These are phyloP conservation scores for Boletus patriciae DNA, from an alignment of 768 basidiomycete species.

Conservation along the genomic window DNA sequence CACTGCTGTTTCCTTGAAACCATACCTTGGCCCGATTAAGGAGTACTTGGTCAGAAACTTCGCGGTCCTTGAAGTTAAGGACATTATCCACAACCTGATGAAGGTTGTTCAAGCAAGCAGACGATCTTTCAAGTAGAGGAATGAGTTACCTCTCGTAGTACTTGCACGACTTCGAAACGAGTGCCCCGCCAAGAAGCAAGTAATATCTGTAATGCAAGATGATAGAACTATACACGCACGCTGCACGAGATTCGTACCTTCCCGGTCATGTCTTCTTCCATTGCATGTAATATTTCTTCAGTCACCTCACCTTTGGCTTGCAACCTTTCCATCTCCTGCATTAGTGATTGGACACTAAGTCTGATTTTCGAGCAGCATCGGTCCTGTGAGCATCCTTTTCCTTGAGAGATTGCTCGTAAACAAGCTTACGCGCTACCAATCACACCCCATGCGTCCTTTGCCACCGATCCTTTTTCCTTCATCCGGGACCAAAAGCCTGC, in stretches of 20 bases:
- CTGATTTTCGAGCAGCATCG: constrained; percentile 34
- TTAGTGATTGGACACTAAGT: constrained; percentile 25
- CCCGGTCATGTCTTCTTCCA: constrained; percentile 93
- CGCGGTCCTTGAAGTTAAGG: constrained; percentile 78
- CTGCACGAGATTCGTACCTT: constrained; percentile 51
- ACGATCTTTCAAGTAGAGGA: constrained; percentile 4
- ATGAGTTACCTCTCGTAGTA: constrained; percentile 63
- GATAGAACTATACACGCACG: neutral
- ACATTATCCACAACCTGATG: constrained; percentile 76
- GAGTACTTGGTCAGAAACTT: constrained; percentile 66
- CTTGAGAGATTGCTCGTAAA: constrained; percentile 31
- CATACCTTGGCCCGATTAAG: constrained; percentile 82
- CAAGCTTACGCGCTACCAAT: constrained; percentile 86
- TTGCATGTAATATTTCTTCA: constrained; percentile 80
- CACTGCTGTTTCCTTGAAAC: neutral
- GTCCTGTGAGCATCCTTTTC: constrained; percentile 57
- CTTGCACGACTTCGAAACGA: constrained; percentile 89
- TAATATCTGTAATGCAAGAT: constrained; percentile 58
- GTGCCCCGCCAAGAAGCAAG: constrained; percentile 98
- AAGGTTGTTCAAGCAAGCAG: neutral
- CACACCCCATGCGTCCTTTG: constrained; percentile 97
- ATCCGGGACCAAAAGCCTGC: constrained; percentile 91
- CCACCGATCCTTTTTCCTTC: constrained; percentile 90
- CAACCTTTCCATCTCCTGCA: constrained; percentile 84
- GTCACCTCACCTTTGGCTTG: constrained; percentile 86